A percentile compares a stretch with the other conserved stretches of the same genome.
phyloP scores from a whole-genome alignment of 176 grass and related monocot genomes.

The Rhipidocladum racemiflorum region DNA sequence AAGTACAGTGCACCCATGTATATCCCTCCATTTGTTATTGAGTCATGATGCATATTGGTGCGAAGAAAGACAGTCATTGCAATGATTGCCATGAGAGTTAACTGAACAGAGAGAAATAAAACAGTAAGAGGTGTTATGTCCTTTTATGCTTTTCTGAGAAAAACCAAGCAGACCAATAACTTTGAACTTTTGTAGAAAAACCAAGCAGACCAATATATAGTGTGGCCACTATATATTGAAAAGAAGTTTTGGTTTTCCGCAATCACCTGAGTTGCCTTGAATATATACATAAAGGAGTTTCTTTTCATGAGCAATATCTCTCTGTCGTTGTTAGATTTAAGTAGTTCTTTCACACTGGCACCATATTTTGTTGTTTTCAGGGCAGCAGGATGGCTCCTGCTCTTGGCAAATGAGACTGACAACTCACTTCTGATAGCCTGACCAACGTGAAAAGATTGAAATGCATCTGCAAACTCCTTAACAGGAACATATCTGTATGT shows the following conservation, averaged over 20 bases:
- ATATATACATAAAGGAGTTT: conserved; percentile 70
- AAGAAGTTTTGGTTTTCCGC: not conserved
- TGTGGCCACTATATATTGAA: not conserved
- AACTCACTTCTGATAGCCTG: conserved; percentile 43
- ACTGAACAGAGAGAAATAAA: conserved; percentile 18
- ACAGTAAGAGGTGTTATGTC: not conserved
- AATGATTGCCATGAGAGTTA: conserved; percentile 47
- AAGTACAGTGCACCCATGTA: conserved; percentile 75
- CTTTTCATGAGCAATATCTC: conserved; percentile 75
- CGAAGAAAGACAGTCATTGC: conserved; percentile 77
- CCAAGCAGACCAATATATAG: too few species aligned
- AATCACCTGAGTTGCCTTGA: conserved; percentile 61
- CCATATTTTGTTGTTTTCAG: conserved; percentile 66
- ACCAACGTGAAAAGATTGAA: conserved; percentile 63
- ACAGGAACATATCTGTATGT: conserved; percentile 64
- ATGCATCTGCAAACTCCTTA: conserved; percentile 66
- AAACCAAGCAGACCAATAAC: not conserved
- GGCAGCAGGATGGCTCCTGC: conserved; percentile 58
- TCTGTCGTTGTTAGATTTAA: conserved; percentile 63
- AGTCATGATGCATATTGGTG: conserved; percentile 53
- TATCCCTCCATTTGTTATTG: conserved; percentile 34
- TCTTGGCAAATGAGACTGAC: conserved; percentile 54
- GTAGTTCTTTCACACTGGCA: conserved; percentile 51
- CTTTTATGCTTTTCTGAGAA: not conserved
- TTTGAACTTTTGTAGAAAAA: not conserved